Percentiles rank a stretch among this genome's conserved stretches.
phyloP scores from a whole-genome alignment of 345 rosid genomes.

The Syzygium jambos region DNA sequence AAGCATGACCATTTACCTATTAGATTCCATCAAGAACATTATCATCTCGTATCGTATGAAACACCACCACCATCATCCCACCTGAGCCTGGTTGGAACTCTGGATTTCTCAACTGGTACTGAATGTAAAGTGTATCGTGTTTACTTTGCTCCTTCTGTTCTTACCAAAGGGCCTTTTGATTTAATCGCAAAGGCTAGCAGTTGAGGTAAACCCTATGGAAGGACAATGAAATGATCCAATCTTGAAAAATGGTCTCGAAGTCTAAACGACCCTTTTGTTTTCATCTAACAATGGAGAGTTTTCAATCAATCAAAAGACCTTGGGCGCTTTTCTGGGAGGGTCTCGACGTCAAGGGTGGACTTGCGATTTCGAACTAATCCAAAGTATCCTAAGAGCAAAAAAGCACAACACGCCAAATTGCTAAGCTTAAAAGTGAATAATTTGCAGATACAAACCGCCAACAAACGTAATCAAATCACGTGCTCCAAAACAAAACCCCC shows the following conservation, averaged over 20 bases:
- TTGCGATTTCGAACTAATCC: background rate
- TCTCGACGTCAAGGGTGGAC: background rate
- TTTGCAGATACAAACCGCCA: background rate
- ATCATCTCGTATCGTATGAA: background rate
- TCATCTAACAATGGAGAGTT: constrained; percentile 4
- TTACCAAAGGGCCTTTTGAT: background rate
- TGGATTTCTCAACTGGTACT: background rate
- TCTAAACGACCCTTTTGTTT: background rate
- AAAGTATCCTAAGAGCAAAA: background rate
- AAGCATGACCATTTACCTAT: background rate
- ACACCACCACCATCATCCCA: background rate
- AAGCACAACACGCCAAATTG: background rate
- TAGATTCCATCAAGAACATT: background rate
- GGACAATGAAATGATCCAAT: background rate
- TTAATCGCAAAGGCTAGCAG: background rate
- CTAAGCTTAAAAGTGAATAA: background rate
- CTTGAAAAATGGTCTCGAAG: background rate
- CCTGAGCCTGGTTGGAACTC: background rate
- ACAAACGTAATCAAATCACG: background rate
- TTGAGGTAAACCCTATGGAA: background rate
- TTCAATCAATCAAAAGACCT: background rate
- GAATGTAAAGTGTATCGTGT: background rate
- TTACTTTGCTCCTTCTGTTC: background rate
- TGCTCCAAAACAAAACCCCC: background rate
- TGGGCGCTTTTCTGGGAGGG: background rate